Evolutionary conservation across 2,329 filamentous ascomycete species (phyloP).

Genomic region (Fusarium brachygibbosum): DNA sequence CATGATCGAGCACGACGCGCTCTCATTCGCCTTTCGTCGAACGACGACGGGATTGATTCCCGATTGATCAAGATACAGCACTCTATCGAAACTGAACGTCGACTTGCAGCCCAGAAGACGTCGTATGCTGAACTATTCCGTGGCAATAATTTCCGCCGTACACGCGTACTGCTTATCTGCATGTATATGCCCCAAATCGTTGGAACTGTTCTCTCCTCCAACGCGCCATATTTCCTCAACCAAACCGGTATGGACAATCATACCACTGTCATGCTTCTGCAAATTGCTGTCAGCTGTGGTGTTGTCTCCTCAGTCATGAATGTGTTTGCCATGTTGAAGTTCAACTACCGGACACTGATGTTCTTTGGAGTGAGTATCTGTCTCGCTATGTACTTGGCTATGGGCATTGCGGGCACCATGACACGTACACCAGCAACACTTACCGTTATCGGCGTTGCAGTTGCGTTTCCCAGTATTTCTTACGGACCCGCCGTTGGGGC

Average conservation of each 20-base stretch:
- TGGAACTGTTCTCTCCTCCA: conserved; percentile 15
- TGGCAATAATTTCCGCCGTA: conserved; percentile 5
- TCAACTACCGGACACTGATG: conserved; percentile 8
- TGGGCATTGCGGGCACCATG: conserved; percentile 19
- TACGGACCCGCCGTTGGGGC: conserved; percentile 15
- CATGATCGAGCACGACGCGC: background rate
- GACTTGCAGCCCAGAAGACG: conserved; percentile 1
- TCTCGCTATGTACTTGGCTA: conserved; percentile 5
- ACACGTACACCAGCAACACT: conserved; percentile 7
- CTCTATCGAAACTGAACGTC: conserved; percentile 12
- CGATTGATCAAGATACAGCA: conserved; percentile 10
- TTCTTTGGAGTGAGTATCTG: conserved; percentile 15
- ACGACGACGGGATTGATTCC: background rate
- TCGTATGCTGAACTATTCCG: conserved; percentile 10
- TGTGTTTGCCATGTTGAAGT: conserved; percentile 8
- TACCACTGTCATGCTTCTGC: conserved; percentile 13
- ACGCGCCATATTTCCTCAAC: conserved; percentile 17
- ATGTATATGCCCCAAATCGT: conserved; percentile 18
- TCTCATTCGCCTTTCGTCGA: conserved; percentile 1
- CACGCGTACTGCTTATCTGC: conserved; percentile 8
- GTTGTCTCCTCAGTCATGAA: conserved; percentile 1
- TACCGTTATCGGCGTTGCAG: conserved; percentile 5
- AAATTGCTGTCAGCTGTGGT: conserved; percentile 4
- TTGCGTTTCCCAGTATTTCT: conserved; percentile 12
- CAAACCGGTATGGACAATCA: conserved; percentile 14